Percentiles rank a stretch among this genome's conserved stretches.
Evolutionary conservation across 768 basidiomycete species (phyloP).

Genomic region (Suillus brevipes): DNA sequence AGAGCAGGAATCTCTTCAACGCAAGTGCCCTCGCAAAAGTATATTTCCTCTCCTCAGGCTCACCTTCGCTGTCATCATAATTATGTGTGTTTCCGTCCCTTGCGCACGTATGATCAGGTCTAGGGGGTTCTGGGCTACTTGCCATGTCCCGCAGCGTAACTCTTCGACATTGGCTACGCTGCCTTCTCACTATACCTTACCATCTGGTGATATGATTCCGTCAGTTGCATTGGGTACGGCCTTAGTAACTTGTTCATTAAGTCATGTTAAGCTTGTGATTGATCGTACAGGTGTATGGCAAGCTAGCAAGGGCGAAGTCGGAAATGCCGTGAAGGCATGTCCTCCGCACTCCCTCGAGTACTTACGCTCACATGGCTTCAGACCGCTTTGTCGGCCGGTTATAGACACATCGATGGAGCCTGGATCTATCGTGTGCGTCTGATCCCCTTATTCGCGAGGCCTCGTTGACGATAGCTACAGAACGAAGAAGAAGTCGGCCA

Average conservation of each 20-base stretch:
- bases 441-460: conserved; percentile 1
- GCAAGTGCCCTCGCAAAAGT: conserved; percentile 18
- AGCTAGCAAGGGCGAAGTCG: conserved; percentile 57
- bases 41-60: conserved; percentile 19
- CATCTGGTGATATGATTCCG: conserved; percentile 69
- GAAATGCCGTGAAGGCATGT: conserved; percentile 60
- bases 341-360: too few species aligned
- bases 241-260: background rate
- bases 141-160: conserved; percentile 22
- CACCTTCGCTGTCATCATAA: conserved; percentile 16
- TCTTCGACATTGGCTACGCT: conserved; percentile 26
- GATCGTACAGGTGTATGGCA: conserved; percentile 58
- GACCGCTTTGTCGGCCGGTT: conserved; percentile 61
- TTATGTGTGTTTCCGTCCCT: conserved; percentile 25
- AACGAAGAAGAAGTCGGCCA: conserved; percentile 72
- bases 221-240: conserved; percentile 60
- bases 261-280: conserved; percentile 9
- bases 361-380: conserved; percentile 19
- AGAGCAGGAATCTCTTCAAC: background rate
- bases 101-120: conserved; percentile 22
- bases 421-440: conserved; percentile 62
- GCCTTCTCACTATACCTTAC: conserved; percentile 55
- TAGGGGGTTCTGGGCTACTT: conserved; percentile 21
- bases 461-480: conserved; percentile 27
- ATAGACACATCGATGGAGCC: conserved; percentile 73